These are phyloP conservation scores for Candida odintsovae DNA, from an alignment of 805 yeast genomes.

Conservation along the genomic window DNA sequence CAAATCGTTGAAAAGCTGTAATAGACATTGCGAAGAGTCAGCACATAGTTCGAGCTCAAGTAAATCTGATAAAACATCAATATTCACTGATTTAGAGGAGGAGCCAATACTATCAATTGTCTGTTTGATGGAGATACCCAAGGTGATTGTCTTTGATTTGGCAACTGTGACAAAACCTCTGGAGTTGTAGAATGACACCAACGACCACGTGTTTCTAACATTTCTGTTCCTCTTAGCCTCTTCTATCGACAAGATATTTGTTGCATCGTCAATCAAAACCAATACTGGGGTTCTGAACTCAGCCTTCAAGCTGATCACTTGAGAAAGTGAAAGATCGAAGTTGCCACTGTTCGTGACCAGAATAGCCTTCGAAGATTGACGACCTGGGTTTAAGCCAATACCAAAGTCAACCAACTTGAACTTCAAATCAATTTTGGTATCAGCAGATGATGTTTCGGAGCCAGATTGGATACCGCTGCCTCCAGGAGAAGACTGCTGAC, in stretches of 20 bases:
- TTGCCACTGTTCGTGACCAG: conserved; percentile 50
- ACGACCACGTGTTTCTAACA: conserved; percentile 31
- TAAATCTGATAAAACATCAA: conserved; percentile 44
- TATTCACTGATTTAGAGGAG: conserved; percentile 25
- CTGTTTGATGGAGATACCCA: conserved; percentile 10
- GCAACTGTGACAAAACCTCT: conserved; percentile 55
- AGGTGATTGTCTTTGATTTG: conserved; percentile 28
- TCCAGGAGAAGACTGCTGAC: conserved; percentile 5
- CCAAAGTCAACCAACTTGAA: conserved; percentile 42
- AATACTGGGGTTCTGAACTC: conserved; percentile 46
- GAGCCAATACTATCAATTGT: conserved; percentile 26
- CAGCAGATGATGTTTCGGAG: conserved; percentile 3
- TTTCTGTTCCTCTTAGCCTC: conserved; percentile 22
- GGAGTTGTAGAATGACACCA: conserved; percentile 32
- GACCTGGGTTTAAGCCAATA: conserved; percentile 59
- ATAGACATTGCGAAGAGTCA: conserved; percentile 71
- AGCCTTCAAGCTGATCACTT: conserved; percentile 32
- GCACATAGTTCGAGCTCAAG: conserved; percentile 62
- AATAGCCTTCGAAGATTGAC: conserved; percentile 47
- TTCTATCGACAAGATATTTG: conserved; percentile 28
- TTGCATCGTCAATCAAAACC: conserved; percentile 59
- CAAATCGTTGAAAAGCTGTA: conserved; percentile 64
- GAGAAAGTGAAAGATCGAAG: conserved; percentile 37
- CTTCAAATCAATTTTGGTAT: conserved; percentile 11
- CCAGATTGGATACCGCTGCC: conserved; percentile 6